Conservation (phyloP, 371 early-diverging fungal species). For the Choanephora cucurbitarum region DNA sequence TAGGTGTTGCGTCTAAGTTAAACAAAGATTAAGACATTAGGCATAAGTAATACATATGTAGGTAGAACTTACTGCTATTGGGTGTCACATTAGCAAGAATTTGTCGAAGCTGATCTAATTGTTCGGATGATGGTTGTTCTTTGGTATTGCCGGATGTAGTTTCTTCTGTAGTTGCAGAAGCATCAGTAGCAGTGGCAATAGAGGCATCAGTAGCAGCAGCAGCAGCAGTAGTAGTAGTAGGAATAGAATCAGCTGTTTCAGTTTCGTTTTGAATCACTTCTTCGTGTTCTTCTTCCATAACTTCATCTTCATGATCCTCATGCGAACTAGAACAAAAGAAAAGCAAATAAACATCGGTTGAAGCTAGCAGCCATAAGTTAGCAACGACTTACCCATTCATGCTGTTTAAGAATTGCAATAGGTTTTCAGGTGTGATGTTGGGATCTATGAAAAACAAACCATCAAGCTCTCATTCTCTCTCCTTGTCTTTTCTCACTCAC, state of each 20-base stretch:
- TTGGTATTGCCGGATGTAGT: background rate
- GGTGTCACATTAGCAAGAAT: slow-evolving; percentile 24
- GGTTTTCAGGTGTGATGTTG: slow-evolving; percentile 47
- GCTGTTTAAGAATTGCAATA: slow-evolving; percentile 49
- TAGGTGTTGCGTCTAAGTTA: slow-evolving; percentile 9
- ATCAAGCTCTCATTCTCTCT: background rate
- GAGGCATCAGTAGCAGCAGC: background rate
- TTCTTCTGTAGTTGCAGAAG: background rate
- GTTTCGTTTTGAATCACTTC: slow-evolving; percentile 9
- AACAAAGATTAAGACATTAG: too few species aligned
- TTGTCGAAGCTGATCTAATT: slow-evolving; percentile 26
- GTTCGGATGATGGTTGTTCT: slow-evolving; percentile 13
- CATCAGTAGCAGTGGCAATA: background rate
- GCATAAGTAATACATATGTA: too few species aligned
- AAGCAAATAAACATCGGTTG: too few species aligned
- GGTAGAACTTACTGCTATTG: slow-evolving; percentile 4
- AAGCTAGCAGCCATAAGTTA: too few species aligned
- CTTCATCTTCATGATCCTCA: background rate
- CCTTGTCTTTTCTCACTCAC: background rate
- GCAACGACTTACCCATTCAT: slow-evolving; percentile 34
- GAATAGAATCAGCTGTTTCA: background rate
- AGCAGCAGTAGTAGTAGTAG: background rate
- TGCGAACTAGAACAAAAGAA: background rate
- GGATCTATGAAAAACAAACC: slow-evolving; percentile 19
- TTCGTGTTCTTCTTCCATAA: background rate